phyloP scores from a whole-genome alignment of 805 yeast genomes.

The Cephaloascus albidus region DNA sequence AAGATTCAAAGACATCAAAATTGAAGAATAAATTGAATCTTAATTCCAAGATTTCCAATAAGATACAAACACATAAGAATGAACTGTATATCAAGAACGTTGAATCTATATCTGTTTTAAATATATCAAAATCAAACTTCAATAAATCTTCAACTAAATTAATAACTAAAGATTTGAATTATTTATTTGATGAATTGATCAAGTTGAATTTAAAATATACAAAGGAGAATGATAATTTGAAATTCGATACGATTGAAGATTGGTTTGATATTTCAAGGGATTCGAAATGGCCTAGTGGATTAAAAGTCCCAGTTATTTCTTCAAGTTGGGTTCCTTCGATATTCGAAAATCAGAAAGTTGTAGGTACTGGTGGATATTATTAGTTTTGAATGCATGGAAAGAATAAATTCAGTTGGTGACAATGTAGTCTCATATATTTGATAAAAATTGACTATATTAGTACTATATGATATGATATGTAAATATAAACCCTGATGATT shows the following conservation, averaged over 20 bases:
- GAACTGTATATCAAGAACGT: constrained; percentile 20
- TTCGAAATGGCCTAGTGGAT: background rate
- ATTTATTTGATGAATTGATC: constrained; percentile 30
- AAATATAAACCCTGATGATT: no score
- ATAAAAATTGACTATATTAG: no score
- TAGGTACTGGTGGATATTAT: no score
- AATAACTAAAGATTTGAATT: constrained; percentile 23
- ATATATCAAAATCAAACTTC: constrained; percentile 24
- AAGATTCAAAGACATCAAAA: constrained; percentile 1
- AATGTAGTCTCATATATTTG: no score
- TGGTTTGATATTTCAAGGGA: constrained; percentile 8
- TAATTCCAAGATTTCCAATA: constrained; percentile 2
- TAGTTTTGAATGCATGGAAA: no score
- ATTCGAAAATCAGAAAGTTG: no score
- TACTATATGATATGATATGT: no score
- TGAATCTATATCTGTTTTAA: constrained; percentile 22
- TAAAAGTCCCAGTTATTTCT: background rate
- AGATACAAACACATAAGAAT: constrained; percentile 18
- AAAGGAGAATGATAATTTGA: constrained; percentile 26
- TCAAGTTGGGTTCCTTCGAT: background rate
- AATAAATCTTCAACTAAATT: constrained; percentile 14
- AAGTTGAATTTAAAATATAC: constrained; percentile 28
- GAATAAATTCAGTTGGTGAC: no score
- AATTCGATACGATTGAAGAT: constrained; percentile 13
- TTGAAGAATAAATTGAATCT: constrained; percentile 1